Percentiles rank a stretch among this genome's conserved stretches.
These are phyloP conservation scores for Taphrina deformans DNA, from an alignment of 1,139 yeast genomes.

Conservation along the genomic window DNA sequence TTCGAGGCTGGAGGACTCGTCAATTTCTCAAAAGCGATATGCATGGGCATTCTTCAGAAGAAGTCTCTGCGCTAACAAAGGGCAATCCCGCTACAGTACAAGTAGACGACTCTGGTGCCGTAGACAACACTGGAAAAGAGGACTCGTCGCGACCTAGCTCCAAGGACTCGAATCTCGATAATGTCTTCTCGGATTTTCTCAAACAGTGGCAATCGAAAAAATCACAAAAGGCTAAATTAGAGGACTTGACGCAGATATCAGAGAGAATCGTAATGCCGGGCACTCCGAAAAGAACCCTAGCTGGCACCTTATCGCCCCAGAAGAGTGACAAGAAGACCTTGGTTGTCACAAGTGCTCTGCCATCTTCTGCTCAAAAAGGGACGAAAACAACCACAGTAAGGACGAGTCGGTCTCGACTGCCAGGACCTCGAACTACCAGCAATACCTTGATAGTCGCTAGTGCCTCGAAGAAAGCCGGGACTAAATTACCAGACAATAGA, in stretches of 20 bases:
- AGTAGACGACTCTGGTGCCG: background rate
- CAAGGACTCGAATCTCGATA: background rate
- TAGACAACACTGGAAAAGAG: background rate
- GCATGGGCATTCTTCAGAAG: background rate
- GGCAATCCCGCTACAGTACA: background rate
- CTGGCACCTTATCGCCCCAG: conserved; percentile 13
- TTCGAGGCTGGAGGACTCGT: conserved; percentile 26
- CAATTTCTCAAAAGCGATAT: background rate
- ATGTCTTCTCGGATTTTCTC: conserved; percentile 11
- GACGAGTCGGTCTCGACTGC: conserved; percentile 13
- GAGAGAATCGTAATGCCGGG: background rate
- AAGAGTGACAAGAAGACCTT: background rate
- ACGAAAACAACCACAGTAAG: background rate
- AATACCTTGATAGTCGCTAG: background rate
- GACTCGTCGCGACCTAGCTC: background rate
- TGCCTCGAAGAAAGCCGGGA: background rate
- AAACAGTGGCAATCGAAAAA: conserved; percentile 28
- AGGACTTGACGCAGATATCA: background rate
- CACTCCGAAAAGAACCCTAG: conserved; percentile 9
- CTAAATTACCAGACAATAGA: background rate
- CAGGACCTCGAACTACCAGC: conserved; percentile 1
- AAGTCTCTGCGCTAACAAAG: background rate
- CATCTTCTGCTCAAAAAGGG: conserved; percentile 25
- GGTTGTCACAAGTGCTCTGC: background rate
- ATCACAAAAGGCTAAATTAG: conserved; percentile 12